Percentiles rank a stretch among this genome's conserved stretches.
phyloP scores from a whole-genome alignment of 73 alveolate species.

The Stentor coeruleus region DNA sequence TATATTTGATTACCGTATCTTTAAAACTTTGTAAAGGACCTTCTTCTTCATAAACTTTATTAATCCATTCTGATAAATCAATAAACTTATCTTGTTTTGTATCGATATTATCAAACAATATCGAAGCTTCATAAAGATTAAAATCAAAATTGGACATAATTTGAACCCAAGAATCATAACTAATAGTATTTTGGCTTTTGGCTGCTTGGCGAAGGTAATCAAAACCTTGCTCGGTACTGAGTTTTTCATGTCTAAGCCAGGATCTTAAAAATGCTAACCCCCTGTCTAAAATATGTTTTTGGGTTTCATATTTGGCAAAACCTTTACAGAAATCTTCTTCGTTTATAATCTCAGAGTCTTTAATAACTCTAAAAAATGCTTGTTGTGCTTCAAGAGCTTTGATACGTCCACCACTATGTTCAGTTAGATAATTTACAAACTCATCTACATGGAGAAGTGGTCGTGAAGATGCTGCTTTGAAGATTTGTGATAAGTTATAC shows the following conservation, averaged over 20 bases:
- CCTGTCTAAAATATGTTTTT: neutral
- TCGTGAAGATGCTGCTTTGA: neutral
- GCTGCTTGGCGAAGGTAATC: neutral
- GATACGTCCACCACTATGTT: neutral
- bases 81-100: conserved; percentile 4
- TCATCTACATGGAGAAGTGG: neutral
- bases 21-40: neutral
- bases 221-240: conserved; percentile 21
- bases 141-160: neutral
- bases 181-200: neutral
- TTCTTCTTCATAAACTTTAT: neutral
- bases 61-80: conserved; percentile 16
- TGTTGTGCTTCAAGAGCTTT: neutral
- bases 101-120: neutral
- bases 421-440: neutral
- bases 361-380: neutral
- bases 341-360: neutral
- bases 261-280: neutral
- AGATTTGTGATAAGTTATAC: neutral
- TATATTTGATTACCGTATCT: neutral
- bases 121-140: neutral
- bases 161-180: neutral
- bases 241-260: conserved; percentile 16
- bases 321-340: neutral
- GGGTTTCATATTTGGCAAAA: neutral